These are phyloP conservation scores for Collybia sp. DNA, from an alignment of 768 basidiomycete genomes.

Conservation along the genomic window DNA sequence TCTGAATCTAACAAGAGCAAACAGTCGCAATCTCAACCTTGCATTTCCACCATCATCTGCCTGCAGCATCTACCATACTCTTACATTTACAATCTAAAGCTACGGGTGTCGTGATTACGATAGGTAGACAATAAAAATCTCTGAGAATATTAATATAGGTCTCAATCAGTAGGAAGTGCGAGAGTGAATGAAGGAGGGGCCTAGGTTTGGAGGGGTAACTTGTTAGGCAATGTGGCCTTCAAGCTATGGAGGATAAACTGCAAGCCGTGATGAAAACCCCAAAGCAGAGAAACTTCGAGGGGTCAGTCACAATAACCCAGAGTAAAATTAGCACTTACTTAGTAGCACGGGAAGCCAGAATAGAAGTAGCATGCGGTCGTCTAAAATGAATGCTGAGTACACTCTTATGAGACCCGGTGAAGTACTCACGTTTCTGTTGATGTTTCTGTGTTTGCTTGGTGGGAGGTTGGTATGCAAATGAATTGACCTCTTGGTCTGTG, in stretches of 20 bases:
- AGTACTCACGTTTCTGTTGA: slow-evolving; percentile 64
- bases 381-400: slow-evolving; percentile 30
- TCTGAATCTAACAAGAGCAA: not conserved
- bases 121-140: no score
- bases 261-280: slow-evolving; percentile 53
- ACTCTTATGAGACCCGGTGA: not conserved
- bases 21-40: slow-evolving; percentile 1
- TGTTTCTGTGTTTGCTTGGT: slow-evolving; percentile 38
- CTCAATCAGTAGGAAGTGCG: slow-evolving; percentile 6
- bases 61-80: not conserved
- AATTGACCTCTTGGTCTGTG: slow-evolving; percentile 64
- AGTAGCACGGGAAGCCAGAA: slow-evolving; percentile 88
- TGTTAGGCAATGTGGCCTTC: slow-evolving; percentile 43
- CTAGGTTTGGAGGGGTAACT: slow-evolving; percentile 31
- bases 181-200: slow-evolving; percentile 15
- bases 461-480: slow-evolving; percentile 60
- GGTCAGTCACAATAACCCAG: slow-evolving; percentile 2
- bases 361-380: slow-evolving; percentile 78
- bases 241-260: slow-evolving; percentile 47
- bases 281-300: slow-evolving; percentile 51
- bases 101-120: no score
- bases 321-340: slow-evolving; percentile 41
- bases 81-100: not conserved
- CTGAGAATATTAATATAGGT: not conserved
- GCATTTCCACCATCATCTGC: not conserved